Base-by-base conservation (phyloP, 352 stramenopile species). In the Ophiocytium majus region DNA sequence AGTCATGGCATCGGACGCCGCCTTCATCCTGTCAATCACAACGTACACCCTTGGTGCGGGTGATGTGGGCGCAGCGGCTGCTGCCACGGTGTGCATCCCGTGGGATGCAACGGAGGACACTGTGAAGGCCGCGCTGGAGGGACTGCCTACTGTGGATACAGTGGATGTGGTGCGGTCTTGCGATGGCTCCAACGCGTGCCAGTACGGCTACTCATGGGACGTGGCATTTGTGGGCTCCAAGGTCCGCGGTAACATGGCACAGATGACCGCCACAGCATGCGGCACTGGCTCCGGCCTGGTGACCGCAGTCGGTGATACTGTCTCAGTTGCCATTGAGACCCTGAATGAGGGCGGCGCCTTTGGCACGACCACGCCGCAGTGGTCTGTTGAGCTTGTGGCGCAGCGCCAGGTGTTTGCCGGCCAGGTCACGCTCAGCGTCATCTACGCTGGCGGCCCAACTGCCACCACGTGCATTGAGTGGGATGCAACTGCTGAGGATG, bases 161-260 rank as follows among this genome's bases (percentile, higher is more conserved):
- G 89, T 95, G 50, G 64, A 83, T 49, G 91, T 94, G 1, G 87
- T 87, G 50, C 90, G 91, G 50, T 92, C 88, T 63, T 91, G 91
- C 49, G 91, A 92, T 85, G 91, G 86, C 33, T 96, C 71, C 84
- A 95, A 19, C 92, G 93, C 10, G 88, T 96, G 81, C 82, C 31
- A 80, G 19, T 90, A 86, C 75, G 86, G 84, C 50, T 89, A 89
- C 74, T 75, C 66, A 0, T 82, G 84, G 74, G 82, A 87, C 34
- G 82, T 89, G 34, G 50, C 37, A 1, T 90, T 86, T 31, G 71
- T 89, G 35, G 86, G 89, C 64, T 50, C 74, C 1, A 80, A 81
- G 34, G 89, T 94, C 32, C 86, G 90, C 63, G 92, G 91, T 66
- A 93, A 94, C 85, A 85, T 94, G 9, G 83, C 84, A 74, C 31